A percentile compares a stretch with the other conserved stretches of the same genome.
Evolutionary conservation across 208 protist species (phyloP).

Genomic region (Porcisia hertigi): DNA sequence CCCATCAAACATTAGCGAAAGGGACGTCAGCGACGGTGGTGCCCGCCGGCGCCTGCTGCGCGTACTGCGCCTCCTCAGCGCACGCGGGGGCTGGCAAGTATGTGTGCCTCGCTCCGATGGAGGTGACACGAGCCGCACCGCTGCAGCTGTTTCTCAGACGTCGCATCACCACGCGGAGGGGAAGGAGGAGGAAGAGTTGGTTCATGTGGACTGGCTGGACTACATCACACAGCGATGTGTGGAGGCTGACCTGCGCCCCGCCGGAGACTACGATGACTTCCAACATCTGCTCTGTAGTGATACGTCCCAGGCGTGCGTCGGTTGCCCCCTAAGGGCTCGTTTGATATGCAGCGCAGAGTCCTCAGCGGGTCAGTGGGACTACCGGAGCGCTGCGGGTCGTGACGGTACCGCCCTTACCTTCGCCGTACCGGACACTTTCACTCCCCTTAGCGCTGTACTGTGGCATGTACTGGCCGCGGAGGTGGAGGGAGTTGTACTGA

Average conservation of each 20-base stretch:
- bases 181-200: not conserved
- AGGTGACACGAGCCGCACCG: not conserved
- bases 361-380: not conserved
- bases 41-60: slow-evolving; percentile 20
- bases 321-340: not conserved
- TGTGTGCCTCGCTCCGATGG: not conserved
- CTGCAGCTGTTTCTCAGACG: not conserved
- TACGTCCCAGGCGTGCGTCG: not conserved
- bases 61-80: slow-evolving; percentile 18
- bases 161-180: no score
- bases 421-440: not conserved
- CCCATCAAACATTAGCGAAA: not conserved
- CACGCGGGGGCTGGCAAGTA: slow-evolving; percentile 21
- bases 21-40: not conserved
- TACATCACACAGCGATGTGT: slow-evolving; percentile 20
- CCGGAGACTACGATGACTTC: slow-evolving; percentile 8
- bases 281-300: not conserved
- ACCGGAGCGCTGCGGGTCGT: not conserved
- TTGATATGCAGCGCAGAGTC: not conserved
- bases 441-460: slow-evolving; percentile 37
- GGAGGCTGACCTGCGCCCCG: slow-evolving; percentile 7
- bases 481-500: slow-evolving; percentile 43
- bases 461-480: slow-evolving; percentile 56
- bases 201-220: slow-evolving; percentile 30
- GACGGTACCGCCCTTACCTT: not conserved